Conservation (phyloP, 768 basidiomycete genomes). For the Calocybe gangraenosa region DNA sequence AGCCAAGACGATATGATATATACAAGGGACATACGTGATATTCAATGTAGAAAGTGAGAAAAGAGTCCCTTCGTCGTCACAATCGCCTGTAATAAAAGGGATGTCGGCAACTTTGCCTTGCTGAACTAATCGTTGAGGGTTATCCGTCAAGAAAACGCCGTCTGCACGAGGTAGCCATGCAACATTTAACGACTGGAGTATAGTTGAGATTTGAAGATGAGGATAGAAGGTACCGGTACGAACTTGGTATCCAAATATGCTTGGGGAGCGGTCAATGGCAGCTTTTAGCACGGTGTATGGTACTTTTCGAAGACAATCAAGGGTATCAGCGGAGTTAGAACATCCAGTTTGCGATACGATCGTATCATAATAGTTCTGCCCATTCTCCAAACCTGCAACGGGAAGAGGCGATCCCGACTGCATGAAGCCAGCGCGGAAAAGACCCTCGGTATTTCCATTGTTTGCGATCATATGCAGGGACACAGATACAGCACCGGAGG, state of each 20-base stretch:
- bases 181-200: constrained; percentile 30
- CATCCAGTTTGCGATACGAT: constrained; percentile 40
- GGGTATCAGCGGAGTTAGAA: constrained; percentile 32
- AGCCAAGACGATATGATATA: neutral
- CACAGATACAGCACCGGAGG: constrained; percentile 53
- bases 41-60: constrained; percentile 45
- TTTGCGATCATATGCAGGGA: constrained; percentile 47
- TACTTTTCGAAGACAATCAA: constrained; percentile 39
- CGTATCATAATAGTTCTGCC: constrained; percentile 42
- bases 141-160: constrained; percentile 41
- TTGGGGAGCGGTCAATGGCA: constrained; percentile 39
- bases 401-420: constrained; percentile 46
- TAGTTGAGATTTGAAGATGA: neutral
- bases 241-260: constrained; percentile 41
- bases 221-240: neutral
- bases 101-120: constrained; percentile 42
- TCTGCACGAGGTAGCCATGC: constrained; percentile 51
- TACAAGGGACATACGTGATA: constrained; percentile 37
- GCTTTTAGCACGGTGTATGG: constrained; percentile 34
- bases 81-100: constrained; percentile 47
- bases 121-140: constrained; percentile 37
- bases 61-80: constrained; percentile 58
- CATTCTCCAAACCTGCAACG: constrained; percentile 38
- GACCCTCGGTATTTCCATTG: constrained; percentile 36
- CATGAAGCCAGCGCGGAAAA: constrained; percentile 52